Conservation (phyloP, 352 stramenopile species). For the Paralagenidium karlingii region DNA sequence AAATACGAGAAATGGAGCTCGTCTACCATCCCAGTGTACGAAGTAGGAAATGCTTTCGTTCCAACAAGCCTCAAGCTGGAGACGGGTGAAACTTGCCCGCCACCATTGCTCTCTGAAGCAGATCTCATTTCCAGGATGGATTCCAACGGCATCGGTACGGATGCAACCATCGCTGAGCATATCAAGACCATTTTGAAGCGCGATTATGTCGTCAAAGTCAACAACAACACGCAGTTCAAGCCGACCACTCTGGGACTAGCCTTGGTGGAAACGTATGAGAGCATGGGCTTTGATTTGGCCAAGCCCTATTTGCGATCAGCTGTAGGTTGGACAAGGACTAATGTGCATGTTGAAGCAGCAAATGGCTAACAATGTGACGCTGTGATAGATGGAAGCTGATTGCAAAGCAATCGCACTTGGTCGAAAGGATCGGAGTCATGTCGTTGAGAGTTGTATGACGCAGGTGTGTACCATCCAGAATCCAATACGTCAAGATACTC, state of each 20-base stretch:
- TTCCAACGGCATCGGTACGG: slow-evolving; percentile 89
- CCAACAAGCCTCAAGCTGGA: slow-evolving; percentile 60
- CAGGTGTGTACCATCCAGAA: slow-evolving; percentile 57
- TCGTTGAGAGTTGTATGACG: slow-evolving; percentile 74
- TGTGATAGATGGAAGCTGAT: slow-evolving; percentile 88
- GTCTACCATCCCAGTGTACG: slow-evolving; percentile 78
- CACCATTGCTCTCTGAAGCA: slow-evolving; percentile 82
- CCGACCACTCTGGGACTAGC: slow-evolving; percentile 84
- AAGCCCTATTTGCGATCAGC: slow-evolving; percentile 89
- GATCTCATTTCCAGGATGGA: slow-evolving; percentile 94
- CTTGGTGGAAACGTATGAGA: slow-evolving; percentile 86
- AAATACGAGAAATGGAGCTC: slow-evolving; percentile 89
- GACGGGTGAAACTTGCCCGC: slow-evolving; percentile 67
- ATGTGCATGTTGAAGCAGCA: not conserved
- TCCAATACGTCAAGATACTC: not conserved
- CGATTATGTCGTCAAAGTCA: slow-evolving; percentile 94
- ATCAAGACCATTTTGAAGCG: slow-evolving; percentile 98
- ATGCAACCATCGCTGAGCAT: slow-evolving; percentile 94
- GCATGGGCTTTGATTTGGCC: slow-evolving; percentile 93
- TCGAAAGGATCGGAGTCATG: slow-evolving; percentile 57
- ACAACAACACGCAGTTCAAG: slow-evolving; percentile 88
- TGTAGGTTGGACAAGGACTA: slow-evolving; percentile 15
- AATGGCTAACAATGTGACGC: not conserved
- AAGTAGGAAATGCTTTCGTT: slow-evolving; percentile 55
- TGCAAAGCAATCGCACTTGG: slow-evolving; percentile 80